phyloP scores from a whole-genome alignment of 371 early-diverging fungal genomes.

The Circinella umbellata region DNA sequence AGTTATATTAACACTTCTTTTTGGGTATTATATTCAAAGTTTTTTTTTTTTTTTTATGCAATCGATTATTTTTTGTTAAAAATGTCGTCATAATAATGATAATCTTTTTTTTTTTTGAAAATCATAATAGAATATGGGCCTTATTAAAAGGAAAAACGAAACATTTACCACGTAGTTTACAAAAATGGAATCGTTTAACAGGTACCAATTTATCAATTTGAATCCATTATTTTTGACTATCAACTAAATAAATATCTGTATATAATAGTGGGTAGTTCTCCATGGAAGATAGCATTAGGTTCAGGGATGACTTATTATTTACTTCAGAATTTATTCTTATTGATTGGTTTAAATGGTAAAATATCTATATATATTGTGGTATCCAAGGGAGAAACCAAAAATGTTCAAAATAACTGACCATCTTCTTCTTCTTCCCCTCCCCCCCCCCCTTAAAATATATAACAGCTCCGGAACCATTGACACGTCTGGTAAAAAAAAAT shows the following conservation, averaged over 20 bases:
- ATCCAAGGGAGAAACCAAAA: neutral
- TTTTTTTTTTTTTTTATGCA: too few relatives aligned
- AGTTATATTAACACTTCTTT: constrained; percentile 66
- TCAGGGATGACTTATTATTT: constrained; percentile 71
- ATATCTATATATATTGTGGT: neutral
- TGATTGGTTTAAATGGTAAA: constrained; percentile 65
- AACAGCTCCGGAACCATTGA: constrained; percentile 73
- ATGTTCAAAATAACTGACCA: too few relatives aligned
- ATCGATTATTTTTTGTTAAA: too few relatives aligned
- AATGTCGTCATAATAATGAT: too few relatives aligned
- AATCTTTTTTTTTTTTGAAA: too few relatives aligned
- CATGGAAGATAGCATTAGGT: constrained; percentile 82
- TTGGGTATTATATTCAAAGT: too few relatives aligned
- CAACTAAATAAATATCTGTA: too few relatives aligned
- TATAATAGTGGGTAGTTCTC: constrained; percentile 56
- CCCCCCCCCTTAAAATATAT: neutral
- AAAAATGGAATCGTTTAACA: constrained; percentile 27
- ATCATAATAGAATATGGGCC: constrained; percentile 53
- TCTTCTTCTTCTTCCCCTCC: too few relatives aligned
- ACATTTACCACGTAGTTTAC: constrained; percentile 28
- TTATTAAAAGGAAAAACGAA: constrained; percentile 36
- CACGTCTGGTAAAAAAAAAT: constrained; percentile 52
- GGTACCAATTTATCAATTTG: constrained; percentile 29
- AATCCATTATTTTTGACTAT: too few relatives aligned
- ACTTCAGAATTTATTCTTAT: constrained; percentile 57